Base-by-base conservation (phyloP, 441 rosid species). In the Euphorbia celastroides region DNA sequence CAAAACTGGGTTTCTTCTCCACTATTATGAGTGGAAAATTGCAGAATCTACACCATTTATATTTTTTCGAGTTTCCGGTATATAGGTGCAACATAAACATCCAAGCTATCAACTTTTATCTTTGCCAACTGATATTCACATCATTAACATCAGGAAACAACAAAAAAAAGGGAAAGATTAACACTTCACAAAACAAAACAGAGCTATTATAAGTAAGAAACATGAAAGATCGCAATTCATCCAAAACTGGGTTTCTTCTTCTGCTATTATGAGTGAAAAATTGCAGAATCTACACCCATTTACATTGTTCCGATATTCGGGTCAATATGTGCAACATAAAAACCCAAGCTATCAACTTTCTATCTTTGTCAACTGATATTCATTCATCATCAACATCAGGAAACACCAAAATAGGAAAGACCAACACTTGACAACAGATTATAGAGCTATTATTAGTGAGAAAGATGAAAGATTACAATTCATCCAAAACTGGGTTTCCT, bases 401-500 rank as follows among this genome's bases (percentile, higher is more conserved):
- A 6, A 57, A 48, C 23, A 12, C 31, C 26, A 48, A 16, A 6
- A 41, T 32, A 64, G 38, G 48, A 44, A 56, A 48, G 32, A 58
- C 41, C 8, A 63, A 64, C 25, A 65, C 28, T 20, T 52, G 52
- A 66, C 30, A 57, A 25, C 68, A 55, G 31, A 64, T 38, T 68
- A 69, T 65, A 59, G 52, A 55, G 51, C 41, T 48, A 63, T 65
- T 69, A 68, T 68, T 76, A 62, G 63, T 60, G 28, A 42, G 67
- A 31, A 70, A 27, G 65, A 55, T 55, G 67, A 31, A 70, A 27
- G 65, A 55, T 55, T 36, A 73, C 71, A 48, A 48, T 51, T 25
- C 69, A 77, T 51, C 61, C 68, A 74, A 34, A 67, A 52, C 67
- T 27, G 46, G 57, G 67, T 59, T 63, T 63, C 65, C 64, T 44